Evolutionary conservation across 768 basidiomycete genomes (phyloP), one percentile per base, ranked within the genome.

Genomic region (Suillus placidus): DNA sequence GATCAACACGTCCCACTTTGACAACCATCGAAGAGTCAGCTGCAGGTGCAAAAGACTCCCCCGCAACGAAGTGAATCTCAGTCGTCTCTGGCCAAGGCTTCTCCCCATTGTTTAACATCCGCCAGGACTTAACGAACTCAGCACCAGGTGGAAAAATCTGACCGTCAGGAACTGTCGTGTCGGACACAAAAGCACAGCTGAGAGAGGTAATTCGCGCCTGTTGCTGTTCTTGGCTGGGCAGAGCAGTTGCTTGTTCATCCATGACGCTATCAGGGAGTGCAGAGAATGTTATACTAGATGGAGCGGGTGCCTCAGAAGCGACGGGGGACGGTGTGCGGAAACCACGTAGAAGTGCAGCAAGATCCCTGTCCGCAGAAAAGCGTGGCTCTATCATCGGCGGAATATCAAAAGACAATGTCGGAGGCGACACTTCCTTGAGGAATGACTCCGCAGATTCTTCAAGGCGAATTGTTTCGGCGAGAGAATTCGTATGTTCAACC

Each of bases 111-210:
- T 95, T 95, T 37, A 81, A 67, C 81, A 94, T 83, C 64, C 82
- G 81, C 93, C 93, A 95, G 26, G 87, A 87, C 77, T 94, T 95
- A 63, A 93, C 85, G 71, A 95, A 95, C 73, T 92, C 91, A 0
- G 91, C 92, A 40, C 93, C 93, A 8, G 92, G 88, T 37, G 92
- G 91, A 72, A 94, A 90, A 58, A 84, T 71, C 70, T 93, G 91
- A 1, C 92, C 93, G 69, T 91, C 88, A 5, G 85, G 80, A 60
- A 92, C 88, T 40, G 91, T 93, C 47, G 88, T 81, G 72, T 94
- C 90, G 42, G 81, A 81, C 7, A 93, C 66, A 66, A 89, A 89
- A 6, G 78, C 78, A 4, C 91, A 90, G 43, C 81, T 81, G 65
- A 90, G 71, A 23, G 34, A 8, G 6, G 14, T 42, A 43, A 65